Evolutionary conservation across 805 yeast species (phyloP).

Genomic region (Candida saitoana): DNA sequence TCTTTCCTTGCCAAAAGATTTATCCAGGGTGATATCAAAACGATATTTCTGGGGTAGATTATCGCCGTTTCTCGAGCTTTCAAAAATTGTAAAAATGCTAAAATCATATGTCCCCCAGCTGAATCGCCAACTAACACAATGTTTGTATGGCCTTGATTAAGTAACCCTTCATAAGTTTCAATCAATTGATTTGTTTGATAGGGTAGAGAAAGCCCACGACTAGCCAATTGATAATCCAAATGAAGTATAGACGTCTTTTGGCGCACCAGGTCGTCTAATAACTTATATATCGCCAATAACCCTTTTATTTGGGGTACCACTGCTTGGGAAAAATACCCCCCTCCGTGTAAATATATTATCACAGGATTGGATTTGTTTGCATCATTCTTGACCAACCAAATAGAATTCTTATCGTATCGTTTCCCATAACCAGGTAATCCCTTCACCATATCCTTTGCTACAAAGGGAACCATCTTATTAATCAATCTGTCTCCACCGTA

Average conservation of each 20-base stretch:
- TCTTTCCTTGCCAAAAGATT: slow-evolving; percentile 20
- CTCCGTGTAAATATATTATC: slow-evolving; percentile 35
- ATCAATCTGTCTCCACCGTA: neutral
- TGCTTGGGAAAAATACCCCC: slow-evolving; percentile 31
- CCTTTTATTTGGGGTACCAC: slow-evolving; percentile 25
- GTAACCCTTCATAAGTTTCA: slow-evolving; percentile 19
- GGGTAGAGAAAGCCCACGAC: slow-evolving; percentile 27
- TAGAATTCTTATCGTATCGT: slow-evolving; percentile 22
- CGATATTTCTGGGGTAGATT: slow-evolving; percentile 23
- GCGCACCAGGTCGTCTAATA: slow-evolving; percentile 18
- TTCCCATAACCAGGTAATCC: slow-evolving; percentile 28
- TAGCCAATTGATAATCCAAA: slow-evolving; percentile 28
- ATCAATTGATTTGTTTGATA: slow-evolving; percentile 27
- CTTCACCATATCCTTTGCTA: slow-evolving; percentile 2
- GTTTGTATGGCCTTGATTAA: slow-evolving; percentile 21
- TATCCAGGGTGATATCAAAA: slow-evolving; percentile 39
- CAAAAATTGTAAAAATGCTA: slow-evolving; percentile 25
- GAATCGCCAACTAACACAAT: slow-evolving; percentile 36
- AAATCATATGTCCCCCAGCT: slow-evolving; percentile 36
- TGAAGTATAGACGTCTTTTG: slow-evolving; percentile 19
- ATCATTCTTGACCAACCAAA: slow-evolving; percentile 32
- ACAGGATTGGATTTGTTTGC: slow-evolving; percentile 26
- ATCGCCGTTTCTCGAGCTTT: slow-evolving; percentile 10
- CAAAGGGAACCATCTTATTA: slow-evolving; percentile 6
- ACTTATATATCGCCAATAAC: slow-evolving; percentile 21